Conservation (phyloP, 805 yeast genomes). For the Brettanomyces anomalus region DNA sequence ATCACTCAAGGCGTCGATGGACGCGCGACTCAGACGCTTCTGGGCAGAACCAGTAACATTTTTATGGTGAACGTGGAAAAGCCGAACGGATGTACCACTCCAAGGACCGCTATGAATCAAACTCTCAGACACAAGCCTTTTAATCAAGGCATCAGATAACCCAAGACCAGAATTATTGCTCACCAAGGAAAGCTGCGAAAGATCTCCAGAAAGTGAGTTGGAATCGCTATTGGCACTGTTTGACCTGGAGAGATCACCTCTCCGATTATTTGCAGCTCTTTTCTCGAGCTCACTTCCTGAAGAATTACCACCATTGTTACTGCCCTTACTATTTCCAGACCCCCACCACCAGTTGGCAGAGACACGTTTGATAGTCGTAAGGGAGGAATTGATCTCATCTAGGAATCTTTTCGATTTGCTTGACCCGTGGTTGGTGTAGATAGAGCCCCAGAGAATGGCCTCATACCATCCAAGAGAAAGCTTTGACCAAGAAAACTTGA, state of each 20-base stretch:
- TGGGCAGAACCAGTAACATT: no score
- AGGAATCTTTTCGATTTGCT: constrained; percentile 22
- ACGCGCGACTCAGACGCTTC: background rate
- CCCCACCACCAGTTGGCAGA: constrained; percentile 28
- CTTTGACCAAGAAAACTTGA: constrained; percentile 54
- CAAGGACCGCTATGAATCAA: constrained; percentile 29
- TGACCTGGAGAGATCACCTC: constrained; percentile 1
- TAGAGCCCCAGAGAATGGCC: constrained; percentile 52
- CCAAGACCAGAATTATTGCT: constrained; percentile 9
- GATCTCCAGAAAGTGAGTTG: constrained; percentile 15
- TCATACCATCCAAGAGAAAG: constrained; percentile 70
- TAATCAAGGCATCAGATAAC: constrained; percentile 7
- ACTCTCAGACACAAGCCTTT: constrained; percentile 6
- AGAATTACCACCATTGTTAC: background rate
- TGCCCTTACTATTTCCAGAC: background rate
- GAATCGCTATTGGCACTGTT: background rate
- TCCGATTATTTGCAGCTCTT: constrained; percentile 3
- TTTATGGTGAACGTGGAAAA: constrained; percentile 28
- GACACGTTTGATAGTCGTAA: constrained; percentile 24
- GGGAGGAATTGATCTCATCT: constrained; percentile 26
- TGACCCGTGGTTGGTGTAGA: constrained; percentile 35
- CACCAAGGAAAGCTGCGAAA: background rate
- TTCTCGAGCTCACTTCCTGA: no score
- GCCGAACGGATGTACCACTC: constrained; percentile 33
- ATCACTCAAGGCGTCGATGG: background rate